A percentile compares a stretch with the other conserved stretches of the same genome.
phyloP scores from a whole-genome alignment of 2,329 filamentous ascomycete species.

The Rhexocercosporidium sp. region DNA sequence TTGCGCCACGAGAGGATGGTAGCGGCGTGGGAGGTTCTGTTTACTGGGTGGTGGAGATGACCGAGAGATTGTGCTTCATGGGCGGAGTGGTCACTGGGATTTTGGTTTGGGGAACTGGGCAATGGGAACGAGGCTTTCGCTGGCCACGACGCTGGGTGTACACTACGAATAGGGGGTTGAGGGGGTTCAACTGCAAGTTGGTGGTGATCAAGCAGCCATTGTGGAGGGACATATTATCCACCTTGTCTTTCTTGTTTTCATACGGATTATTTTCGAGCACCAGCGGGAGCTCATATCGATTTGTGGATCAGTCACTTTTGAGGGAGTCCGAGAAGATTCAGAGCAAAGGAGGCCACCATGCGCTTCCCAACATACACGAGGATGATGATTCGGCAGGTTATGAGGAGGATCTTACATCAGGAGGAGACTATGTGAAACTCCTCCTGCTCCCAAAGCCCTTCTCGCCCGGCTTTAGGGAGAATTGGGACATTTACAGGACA shows the following conservation, averaged over 20 bases:
- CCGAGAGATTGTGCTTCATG: slow-evolving; percentile 89
- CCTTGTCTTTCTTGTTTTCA: slow-evolving; percentile 77
- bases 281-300: slow-evolving; percentile 74
- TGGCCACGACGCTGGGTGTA: slow-evolving; percentile 93
- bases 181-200: slow-evolving; percentile 95
- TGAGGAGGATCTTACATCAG: slow-evolving; percentile 88
- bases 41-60: slow-evolving; percentile 94
- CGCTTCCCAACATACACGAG: slow-evolving; percentile 50
- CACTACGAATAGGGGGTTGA: slow-evolving; percentile 85
- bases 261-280: slow-evolving; percentile 73
- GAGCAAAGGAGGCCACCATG: slow-evolving; percentile 48
- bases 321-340: slow-evolving; percentile 65
- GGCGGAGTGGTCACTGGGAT: slow-evolving; percentile 86
- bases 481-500: slow-evolving; percentile 92
- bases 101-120: slow-evolving; percentile 91
- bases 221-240: slow-evolving; percentile 78
- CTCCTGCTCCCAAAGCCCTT: slow-evolving; percentile 93
- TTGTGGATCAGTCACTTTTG: slow-evolving; percentile 69
- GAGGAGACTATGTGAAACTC: slow-evolving; percentile 90
- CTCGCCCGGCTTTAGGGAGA: slow-evolving; percentile 90
- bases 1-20: slow-evolving; percentile 95
- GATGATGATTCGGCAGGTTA: slow-evolving; percentile 70
- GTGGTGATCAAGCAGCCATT: slow-evolving; percentile 84
- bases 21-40: slow-evolving; percentile 88
- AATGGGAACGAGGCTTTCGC: slow-evolving; percentile 93